phyloP scores from a whole-genome alignment of 495 filamentous ascomycete species.

The Penicillium canescens region DNA sequence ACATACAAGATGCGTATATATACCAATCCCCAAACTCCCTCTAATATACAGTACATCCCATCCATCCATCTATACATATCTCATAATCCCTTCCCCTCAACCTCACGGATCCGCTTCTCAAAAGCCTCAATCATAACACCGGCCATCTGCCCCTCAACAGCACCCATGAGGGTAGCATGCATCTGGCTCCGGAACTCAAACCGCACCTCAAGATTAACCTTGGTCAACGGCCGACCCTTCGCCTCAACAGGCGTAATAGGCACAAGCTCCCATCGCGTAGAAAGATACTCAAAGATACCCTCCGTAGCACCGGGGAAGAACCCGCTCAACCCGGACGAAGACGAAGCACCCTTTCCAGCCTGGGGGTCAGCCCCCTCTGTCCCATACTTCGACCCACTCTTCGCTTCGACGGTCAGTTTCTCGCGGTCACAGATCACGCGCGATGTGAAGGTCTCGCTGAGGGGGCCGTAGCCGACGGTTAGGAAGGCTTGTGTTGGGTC shows the following conservation, averaged over 20 bases:
- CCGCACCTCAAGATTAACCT: conserved; percentile 71
- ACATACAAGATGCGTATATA: conserved; percentile 1
- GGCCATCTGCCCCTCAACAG: conserved; percentile 80
- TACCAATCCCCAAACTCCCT: neutral
- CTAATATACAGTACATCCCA: conserved; percentile 1
- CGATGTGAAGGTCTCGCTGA: conserved; percentile 79
- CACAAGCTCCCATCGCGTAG: conserved; percentile 74
- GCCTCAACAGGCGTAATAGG: conserved; percentile 36
- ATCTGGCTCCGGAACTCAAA: conserved; percentile 84
- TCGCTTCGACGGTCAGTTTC: conserved; percentile 67
- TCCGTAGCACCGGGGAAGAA: conserved; percentile 45
- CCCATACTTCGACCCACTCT: conserved; percentile 58
- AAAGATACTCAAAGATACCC: conserved; percentile 71
- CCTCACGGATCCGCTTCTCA: conserved; percentile 70
- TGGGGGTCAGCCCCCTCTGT: conserved; percentile 4
- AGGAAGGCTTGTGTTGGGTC: conserved; percentile 78
- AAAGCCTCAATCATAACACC: conserved; percentile 91
- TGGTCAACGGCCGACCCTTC: conserved; percentile 49
- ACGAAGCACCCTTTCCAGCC: neutral
- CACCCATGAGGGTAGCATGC: conserved; percentile 75
- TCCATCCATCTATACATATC: neutral
- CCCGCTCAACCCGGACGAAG: conserved; percentile 15
- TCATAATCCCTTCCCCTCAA: conserved; percentile 38
- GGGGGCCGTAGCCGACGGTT: conserved; percentile 77
- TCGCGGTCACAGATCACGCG: conserved; percentile 71